Conservation (phyloP, 1,284 basidiomycete species). For the Rhodotorula sp. region DNA sequence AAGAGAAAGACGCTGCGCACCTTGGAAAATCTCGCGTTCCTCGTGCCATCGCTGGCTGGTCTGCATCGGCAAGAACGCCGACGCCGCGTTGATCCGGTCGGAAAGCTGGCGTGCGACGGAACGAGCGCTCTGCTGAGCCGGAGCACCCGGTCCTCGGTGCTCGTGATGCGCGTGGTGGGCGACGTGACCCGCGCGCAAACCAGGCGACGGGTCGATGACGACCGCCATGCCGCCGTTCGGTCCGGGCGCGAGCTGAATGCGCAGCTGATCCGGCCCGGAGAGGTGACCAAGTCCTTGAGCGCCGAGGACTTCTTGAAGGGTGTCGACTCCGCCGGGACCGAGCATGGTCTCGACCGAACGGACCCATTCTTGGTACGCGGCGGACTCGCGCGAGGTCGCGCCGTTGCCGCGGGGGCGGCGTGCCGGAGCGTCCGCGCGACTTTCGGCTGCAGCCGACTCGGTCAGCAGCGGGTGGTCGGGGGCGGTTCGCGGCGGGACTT, state of each 20-base stretch:
- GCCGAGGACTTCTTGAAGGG: slow-evolving; percentile 39
- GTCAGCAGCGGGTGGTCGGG: slow-evolving; percentile 73
- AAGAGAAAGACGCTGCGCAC: slow-evolving; percentile 55
- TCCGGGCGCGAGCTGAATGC: slow-evolving; percentile 35
- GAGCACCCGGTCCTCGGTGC: background rate
- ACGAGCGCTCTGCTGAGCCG: slow-evolving; percentile 3
- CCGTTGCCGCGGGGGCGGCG: slow-evolving; percentile 42
- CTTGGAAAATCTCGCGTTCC: slow-evolving; percentile 77
- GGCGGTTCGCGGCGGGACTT: slow-evolving; percentile 9
- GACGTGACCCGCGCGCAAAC: slow-evolving; percentile 9
- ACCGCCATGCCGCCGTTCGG: slow-evolving; percentile 39
- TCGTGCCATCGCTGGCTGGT: slow-evolving; percentile 90
- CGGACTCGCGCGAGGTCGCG: slow-evolving; percentile 42
- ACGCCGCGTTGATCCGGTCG: slow-evolving; percentile 41
- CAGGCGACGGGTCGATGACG: slow-evolving; percentile 37
- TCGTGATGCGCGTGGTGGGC: background rate
- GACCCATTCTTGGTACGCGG: slow-evolving; percentile 41
- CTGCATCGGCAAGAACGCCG: slow-evolving; percentile 62
- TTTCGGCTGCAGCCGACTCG: slow-evolving; percentile 52
- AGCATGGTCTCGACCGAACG: slow-evolving; percentile 40
- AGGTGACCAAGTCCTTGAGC: slow-evolving; percentile 38
- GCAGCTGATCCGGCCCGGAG: slow-evolving; percentile 40
- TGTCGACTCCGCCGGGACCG: slow-evolving; percentile 40
- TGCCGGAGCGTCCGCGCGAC: slow-evolving; percentile 19
- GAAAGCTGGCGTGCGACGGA: slow-evolving; percentile 33